Percentiles rank a stretch among this genome's conserved stretches.
Evolutionary conservation across 352 stramenopile genomes (phyloP).

Genomic region (Phytophthora ramorum): DNA sequence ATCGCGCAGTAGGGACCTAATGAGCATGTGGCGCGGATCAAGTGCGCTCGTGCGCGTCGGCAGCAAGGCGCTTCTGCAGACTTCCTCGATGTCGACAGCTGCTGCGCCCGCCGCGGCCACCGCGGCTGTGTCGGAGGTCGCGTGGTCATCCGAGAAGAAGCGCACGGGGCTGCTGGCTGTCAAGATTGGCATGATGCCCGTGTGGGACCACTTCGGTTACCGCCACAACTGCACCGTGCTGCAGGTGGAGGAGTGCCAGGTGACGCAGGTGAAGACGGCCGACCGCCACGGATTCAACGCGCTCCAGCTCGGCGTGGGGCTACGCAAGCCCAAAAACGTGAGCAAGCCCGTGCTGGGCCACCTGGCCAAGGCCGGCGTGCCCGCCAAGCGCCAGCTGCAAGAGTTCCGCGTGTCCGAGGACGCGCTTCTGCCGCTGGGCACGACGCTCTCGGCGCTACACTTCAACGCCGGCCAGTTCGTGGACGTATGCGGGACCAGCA

Average conservation of each 20-base stretch:
- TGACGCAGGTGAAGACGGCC: slow-evolving; percentile 96
- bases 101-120: slow-evolving; percentile 6
- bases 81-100: slow-evolving; percentile 33
- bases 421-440: slow-evolving; percentile 89
- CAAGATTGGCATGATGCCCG: slow-evolving; percentile 99
- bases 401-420: slow-evolving; percentile 96
- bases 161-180: slow-evolving; percentile 91
- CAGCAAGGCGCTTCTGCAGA: slow-evolving; percentile 18
- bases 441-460: slow-evolving; percentile 94
- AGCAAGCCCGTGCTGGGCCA: slow-evolving; percentile 93
- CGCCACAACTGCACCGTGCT: slow-evolving; percentile 96
- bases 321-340: slow-evolving; percentile 97
- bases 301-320: slow-evolving; percentile 96
- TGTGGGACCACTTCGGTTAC: slow-evolving; percentile 98
- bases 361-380: slow-evolving; percentile 92
- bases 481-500: slow-evolving; percentile 96
- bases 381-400: slow-evolving; percentile 94
- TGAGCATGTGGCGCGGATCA: slow-evolving; percentile 48
- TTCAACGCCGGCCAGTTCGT: slow-evolving; percentile 99
- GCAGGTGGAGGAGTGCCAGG: slow-evolving; percentile 92
- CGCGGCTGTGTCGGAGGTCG: slow-evolving; percentile 14
- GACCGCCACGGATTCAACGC: slow-evolving; percentile 94
- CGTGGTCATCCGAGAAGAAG: slow-evolving; percentile 85
- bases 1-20: slow-evolving; percentile 1
- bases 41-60: slow-evolving; percentile 28